A percentile compares a stretch with the other conserved stretches of the same genome.
These are phyloP conservation scores for Russula ochroleuca DNA, from an alignment of 768 basidiomycete species.

Conservation along the genomic window DNA sequence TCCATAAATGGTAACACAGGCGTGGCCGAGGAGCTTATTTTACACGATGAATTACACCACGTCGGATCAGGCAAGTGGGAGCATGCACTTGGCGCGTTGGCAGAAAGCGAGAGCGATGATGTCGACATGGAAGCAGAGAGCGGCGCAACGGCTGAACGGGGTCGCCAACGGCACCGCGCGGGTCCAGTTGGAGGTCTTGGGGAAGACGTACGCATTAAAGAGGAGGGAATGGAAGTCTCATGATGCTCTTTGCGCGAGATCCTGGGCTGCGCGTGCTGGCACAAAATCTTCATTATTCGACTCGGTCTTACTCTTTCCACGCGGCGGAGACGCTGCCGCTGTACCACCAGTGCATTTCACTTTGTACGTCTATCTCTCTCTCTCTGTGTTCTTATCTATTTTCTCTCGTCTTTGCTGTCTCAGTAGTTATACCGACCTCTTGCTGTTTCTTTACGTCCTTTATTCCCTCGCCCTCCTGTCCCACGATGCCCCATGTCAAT, in stretches of 20 bases:
- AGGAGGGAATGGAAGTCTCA: constrained; percentile 27
- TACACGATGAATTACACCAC: constrained; percentile 21
- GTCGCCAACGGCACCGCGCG: constrained; percentile 22
- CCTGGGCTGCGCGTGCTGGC: background rate
- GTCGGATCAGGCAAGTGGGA: constrained; percentile 22
- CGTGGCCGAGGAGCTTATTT: constrained; percentile 14
- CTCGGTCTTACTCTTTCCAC: background rate
- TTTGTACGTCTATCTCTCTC: constrained; percentile 13
- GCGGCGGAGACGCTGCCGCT: constrained; percentile 3
- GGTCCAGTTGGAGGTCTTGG: background rate
- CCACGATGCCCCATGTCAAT: constrained; percentile 12
- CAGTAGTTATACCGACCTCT: constrained; percentile 21
- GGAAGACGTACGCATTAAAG: constrained; percentile 23
- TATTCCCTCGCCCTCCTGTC: background rate
- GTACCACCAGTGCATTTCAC: constrained; percentile 2
- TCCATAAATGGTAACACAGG: constrained; percentile 14
- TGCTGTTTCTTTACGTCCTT: background rate
- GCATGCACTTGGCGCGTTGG: constrained; percentile 15
- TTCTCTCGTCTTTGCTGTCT: constrained; percentile 18
- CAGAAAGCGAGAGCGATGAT: constrained; percentile 26
- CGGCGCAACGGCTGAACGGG: constrained; percentile 13
- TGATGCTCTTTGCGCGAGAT: constrained; percentile 14
- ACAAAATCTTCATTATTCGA: background rate
- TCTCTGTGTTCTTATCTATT: constrained; percentile 14
- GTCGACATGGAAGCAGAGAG: constrained; percentile 20